A percentile compares a stretch with the other conserved stretches of the same genome.
Evolutionary conservation across 352 stramenopile genomes (phyloP).

Genomic region (Phytophthora quininea): DNA sequence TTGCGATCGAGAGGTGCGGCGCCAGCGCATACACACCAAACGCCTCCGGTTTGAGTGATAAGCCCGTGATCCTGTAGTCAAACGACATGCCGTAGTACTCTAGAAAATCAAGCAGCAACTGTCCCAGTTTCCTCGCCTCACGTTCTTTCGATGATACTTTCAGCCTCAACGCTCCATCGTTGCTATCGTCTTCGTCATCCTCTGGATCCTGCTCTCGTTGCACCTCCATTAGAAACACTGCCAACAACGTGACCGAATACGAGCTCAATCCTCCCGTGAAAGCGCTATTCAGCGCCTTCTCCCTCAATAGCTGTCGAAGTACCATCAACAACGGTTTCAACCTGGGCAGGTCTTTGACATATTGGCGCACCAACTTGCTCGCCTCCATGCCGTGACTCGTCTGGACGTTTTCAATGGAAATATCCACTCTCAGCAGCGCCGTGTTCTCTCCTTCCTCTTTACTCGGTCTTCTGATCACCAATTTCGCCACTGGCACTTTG

Average conservation of each 20-base stretch:
- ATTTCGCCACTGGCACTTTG: conserved; percentile 88
- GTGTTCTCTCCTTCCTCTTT: conserved; percentile 21
- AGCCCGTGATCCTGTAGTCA: conserved; percentile 74
- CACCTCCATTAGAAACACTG: conserved; percentile 81
- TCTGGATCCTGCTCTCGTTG: conserved; percentile 53
- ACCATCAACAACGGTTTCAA: conserved; percentile 86
- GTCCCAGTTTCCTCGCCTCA: conserved; percentile 46
- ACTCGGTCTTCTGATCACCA: conserved; percentile 62
- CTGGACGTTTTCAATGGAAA: conserved; percentile 90
- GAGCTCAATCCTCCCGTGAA: conserved; percentile 90
- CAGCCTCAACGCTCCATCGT: neutral
- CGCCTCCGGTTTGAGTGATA: conserved; percentile 80
- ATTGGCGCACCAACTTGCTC: conserved; percentile 80
- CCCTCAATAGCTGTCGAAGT: conserved; percentile 86
- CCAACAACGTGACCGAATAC: conserved; percentile 88
- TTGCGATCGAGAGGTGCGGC: conserved; percentile 44
- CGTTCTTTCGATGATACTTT: conserved; percentile 22
- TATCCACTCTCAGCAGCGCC: conserved; percentile 75
- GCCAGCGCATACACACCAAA: conserved; percentile 83
- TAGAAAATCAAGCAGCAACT: conserved; percentile 87
- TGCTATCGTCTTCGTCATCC: conserved; percentile 18
- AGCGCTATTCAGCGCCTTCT: conserved; percentile 89
- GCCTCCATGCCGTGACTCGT: conserved; percentile 81
- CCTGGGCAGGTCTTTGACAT: conserved; percentile 66
- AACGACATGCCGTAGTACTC: conserved; percentile 91